Evolutionary conservation across 2,329 filamentous ascomycete species (phyloP).

Genomic region (Fusarium sp.): DNA sequence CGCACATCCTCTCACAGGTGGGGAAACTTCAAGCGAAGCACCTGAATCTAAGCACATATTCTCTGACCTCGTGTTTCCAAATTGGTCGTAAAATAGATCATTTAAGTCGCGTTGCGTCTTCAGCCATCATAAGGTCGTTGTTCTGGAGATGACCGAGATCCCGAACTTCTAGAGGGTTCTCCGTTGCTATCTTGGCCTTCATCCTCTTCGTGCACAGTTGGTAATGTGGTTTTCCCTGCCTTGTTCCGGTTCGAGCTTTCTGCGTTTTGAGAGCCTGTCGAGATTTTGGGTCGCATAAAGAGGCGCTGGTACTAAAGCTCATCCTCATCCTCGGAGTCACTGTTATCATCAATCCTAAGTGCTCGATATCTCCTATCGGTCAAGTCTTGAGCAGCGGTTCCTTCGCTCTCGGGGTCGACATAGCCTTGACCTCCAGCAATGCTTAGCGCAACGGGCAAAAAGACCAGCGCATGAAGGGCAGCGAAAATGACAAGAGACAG

Average conservation of each 20-base stretch:
- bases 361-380: constrained; percentile 82
- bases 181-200: background rate
- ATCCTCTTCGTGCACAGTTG: constrained; percentile 1
- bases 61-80: background rate
- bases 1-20: background rate
- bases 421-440: constrained; percentile 89
- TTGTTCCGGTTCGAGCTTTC: background rate
- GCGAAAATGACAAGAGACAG: constrained; percentile 90
- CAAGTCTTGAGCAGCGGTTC: constrained; percentile 90
- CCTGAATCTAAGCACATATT: background rate
- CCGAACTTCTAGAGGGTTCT: background rate
- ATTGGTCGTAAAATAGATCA: background rate
- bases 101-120: background rate
- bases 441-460: constrained; percentile 90
- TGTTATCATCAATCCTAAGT: constrained; percentile 78
- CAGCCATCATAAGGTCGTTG: background rate
- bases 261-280: background rate
- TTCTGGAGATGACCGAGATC: no score
- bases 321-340: constrained; percentile 75
- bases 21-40: background rate
- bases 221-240: background rate
- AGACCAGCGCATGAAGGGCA: constrained; percentile 87
- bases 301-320: constrained; percentile 55
- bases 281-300: constrained; percentile 1
- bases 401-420: constrained; percentile 86